A percentile compares a stretch with the other conserved stretches of the same genome.
These are phyloP conservation scores for Fusarium sp. DNA, from an alignment of 2,329 filamentous ascomycete species.

Conservation along the genomic window DNA sequence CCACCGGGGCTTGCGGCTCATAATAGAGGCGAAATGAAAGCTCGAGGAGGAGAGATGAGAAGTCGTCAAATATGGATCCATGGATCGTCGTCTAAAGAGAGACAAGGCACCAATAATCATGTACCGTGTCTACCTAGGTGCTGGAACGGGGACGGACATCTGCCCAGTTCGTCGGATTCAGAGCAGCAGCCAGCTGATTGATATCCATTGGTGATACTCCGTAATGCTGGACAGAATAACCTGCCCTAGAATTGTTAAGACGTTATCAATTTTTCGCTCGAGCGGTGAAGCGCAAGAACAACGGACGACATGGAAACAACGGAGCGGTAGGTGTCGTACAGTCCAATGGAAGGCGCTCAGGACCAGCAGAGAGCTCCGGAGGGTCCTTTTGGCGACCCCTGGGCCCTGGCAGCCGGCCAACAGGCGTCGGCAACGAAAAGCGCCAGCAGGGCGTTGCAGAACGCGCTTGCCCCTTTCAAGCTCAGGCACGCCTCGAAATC, in stretches of 20 bases:
- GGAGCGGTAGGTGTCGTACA: slow-evolving; percentile 25
- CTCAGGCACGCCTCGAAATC: slow-evolving; percentile 52
- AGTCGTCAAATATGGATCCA: slow-evolving; percentile 46
- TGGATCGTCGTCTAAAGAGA: slow-evolving; percentile 42
- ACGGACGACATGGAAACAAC: slow-evolving; percentile 17
- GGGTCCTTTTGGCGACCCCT: slow-evolving; percentile 23
- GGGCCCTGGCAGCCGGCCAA: slow-evolving; percentile 38
- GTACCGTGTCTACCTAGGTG: not conserved
- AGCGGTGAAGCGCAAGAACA: slow-evolving; percentile 42
- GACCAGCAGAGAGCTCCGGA: slow-evolving; percentile 13
- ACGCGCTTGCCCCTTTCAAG: slow-evolving; percentile 54
- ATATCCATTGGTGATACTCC: not conserved
- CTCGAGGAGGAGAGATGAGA: slow-evolving; percentile 31
- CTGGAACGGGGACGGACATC: not conserved
- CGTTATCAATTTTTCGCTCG: slow-evolving; percentile 23
- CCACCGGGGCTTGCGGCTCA: slow-evolving; percentile 4
- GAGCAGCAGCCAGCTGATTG: not conserved
- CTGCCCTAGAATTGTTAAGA: slow-evolving; percentile 12
- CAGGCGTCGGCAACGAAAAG: slow-evolving; percentile 37
- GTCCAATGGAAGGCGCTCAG: slow-evolving; percentile 9
- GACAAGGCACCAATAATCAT: slow-evolving; percentile 2
- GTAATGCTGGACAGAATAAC: slow-evolving; percentile 20
- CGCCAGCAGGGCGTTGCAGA: slow-evolving; percentile 43
- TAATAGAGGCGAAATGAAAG: slow-evolving; percentile 31
- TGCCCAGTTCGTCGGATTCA: slow-evolving; percentile 3